Percentiles rank a stretch among this genome's conserved stretches.
Evolutionary conservation across 176 grass and related monocot genomes (phyloP).

Genomic region (Bolboschoenus planiculmis): DNA sequence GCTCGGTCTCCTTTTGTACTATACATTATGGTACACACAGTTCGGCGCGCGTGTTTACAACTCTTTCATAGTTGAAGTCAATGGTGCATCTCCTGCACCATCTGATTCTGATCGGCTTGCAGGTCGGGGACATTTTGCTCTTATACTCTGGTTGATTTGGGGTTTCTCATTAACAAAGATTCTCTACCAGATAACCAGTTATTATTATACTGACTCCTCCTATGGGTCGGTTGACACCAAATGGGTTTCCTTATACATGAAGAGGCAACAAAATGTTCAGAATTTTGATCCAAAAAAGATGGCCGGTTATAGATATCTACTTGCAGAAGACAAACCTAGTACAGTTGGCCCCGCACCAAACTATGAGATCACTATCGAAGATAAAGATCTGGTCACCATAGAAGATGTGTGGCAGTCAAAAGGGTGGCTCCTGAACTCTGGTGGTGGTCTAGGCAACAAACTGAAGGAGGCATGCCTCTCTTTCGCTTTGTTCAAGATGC

Average conservation of each 20-base stretch:
- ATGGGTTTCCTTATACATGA: slow-evolving; percentile 4
- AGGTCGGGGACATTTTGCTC: background rate
- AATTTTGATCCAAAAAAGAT: slow-evolving; percentile 1
- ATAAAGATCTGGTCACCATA: background rate
- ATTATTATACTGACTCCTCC: background rate
- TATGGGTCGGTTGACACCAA: slow-evolving; percentile 4
- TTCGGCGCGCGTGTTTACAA: too few species aligned
- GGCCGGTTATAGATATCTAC: slow-evolving; percentile 15
- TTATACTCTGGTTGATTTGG: background rate
- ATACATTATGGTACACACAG: background rate
- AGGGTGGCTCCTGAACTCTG: background rate
- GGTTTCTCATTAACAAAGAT: background rate
- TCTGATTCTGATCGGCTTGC: background rate
- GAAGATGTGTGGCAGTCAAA: slow-evolving; percentile 3
- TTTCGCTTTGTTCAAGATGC: slow-evolving; percentile 27
- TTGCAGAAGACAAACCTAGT: background rate
- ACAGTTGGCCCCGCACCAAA: background rate
- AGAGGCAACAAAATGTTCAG: background rate
- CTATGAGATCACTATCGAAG: background rate
- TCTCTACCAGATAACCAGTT: background rate
- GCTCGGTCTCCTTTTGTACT: background rate
- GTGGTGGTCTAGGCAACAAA: background rate
- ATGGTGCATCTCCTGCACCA: background rate
- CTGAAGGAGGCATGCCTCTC: slow-evolving; percentile 28
- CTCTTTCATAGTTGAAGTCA: too few species aligned